These are phyloP conservation scores for Lolium perenne DNA, from an alignment of 176 grass and related monocot genomes.

Conservation along the genomic window DNA sequence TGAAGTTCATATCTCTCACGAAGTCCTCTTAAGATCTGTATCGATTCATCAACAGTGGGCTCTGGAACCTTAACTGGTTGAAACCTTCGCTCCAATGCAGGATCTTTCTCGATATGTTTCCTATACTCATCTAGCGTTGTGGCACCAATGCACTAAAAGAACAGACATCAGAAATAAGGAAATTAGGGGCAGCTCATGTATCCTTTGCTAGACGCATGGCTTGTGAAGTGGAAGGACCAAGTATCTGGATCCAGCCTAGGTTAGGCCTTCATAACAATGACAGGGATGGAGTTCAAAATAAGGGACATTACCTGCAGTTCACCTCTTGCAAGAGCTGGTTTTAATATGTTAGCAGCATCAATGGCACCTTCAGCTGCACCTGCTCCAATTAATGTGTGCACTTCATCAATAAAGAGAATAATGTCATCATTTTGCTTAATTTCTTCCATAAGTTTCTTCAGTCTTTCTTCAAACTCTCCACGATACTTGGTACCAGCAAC, in stretches of 20 bases:
- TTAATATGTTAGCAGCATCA: conserved; percentile 99
- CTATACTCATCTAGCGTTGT: conserved; percentile 97
- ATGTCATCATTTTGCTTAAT: conserved; percentile 99
- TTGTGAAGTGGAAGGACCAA: background rate
- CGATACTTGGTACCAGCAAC: conserved; percentile 99
- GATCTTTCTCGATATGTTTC: conserved; percentile 99
- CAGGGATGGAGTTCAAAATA: conserved; percentile 21
- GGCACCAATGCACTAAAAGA: conserved; percentile 93
- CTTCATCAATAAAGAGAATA: conserved; percentile 99
- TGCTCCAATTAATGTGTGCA: conserved; percentile 97
- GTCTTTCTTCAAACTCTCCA: conserved; percentile 98
- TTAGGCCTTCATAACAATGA: background rate
- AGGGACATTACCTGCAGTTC: conserved; percentile 82
- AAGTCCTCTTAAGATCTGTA: conserved; percentile 93
- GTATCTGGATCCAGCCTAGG: conserved; percentile 14
- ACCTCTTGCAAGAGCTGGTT: conserved; percentile 98
- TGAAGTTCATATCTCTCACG: conserved; percentile 97
- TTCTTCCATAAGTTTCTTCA: conserved; percentile 99
- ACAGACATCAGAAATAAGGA: conserved; percentile 30
- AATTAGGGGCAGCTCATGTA: conserved; percentile 21
- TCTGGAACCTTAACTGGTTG: conserved; percentile 98
- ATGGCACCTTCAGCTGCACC: conserved; percentile 99
- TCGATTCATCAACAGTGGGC: conserved; percentile 98
- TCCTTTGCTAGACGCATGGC: background rate
- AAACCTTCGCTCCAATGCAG: conserved; percentile 92